Evolutionary conservation across 805 yeast genomes (phyloP).

Genomic region (Ogataea methanolica): DNA sequence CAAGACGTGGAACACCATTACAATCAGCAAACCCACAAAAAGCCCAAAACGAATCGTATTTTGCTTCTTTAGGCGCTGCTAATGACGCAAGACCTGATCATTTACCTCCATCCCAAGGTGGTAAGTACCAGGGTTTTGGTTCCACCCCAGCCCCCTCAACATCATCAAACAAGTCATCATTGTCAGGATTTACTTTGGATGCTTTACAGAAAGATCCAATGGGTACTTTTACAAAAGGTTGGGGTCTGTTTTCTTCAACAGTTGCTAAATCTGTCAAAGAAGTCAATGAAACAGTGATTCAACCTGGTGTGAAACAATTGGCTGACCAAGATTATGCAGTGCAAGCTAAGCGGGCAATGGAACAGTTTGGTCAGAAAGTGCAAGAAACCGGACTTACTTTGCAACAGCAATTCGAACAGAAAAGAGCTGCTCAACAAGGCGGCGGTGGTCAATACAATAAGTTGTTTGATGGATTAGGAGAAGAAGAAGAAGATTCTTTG

Average conservation of each 20-base stretch:
- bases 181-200: slow-evolving; percentile 58
- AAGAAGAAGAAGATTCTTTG: slow-evolving; percentile 33
- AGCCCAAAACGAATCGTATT: slow-evolving; percentile 73
- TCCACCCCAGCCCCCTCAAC: slow-evolving; percentile 53
- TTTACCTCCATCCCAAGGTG: slow-evolving; percentile 91
- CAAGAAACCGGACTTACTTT: slow-evolving; percentile 83
- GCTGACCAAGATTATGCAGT: slow-evolving; percentile 72
- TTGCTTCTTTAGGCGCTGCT: slow-evolving; percentile 69
- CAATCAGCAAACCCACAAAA: slow-evolving; percentile 31
- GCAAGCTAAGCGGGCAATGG: slow-evolving; percentile 90
- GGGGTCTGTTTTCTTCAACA: slow-evolving; percentile 88
- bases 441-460: slow-evolving; percentile 39
- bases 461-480: slow-evolving; percentile 54
- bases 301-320: slow-evolving; percentile 83
- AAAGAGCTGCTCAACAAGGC: slow-evolving; percentile 15
- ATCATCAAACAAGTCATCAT: slow-evolving; percentile 32
- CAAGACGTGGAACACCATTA: slow-evolving; percentile 10
- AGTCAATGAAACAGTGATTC: slow-evolving; percentile 82
- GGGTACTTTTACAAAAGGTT: slow-evolving; percentile 87
- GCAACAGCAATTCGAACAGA: slow-evolving; percentile 45
- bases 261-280: slow-evolving; percentile 80
- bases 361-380: slow-evolving; percentile 92
- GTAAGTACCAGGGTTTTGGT: slow-evolving; percentile 89
- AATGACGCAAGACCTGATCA: slow-evolving; percentile 72
- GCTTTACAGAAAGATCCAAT: slow-evolving; percentile 78